phyloP scores from a whole-genome alignment of 2,329 filamentous ascomycete species.

The Exophiala dermatitidis region DNA sequence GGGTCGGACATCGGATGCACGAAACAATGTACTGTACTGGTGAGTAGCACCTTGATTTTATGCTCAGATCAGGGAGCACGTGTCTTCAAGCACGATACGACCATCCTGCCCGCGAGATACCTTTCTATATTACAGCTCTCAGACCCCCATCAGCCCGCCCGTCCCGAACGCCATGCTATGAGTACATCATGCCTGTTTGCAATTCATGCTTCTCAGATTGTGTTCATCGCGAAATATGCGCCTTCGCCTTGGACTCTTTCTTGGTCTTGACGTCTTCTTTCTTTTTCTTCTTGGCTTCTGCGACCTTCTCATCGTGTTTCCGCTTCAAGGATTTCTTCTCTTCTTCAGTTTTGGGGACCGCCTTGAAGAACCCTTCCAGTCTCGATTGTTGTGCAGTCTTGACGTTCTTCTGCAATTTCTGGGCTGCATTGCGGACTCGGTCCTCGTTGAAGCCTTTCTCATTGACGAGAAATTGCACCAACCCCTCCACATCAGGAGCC shows the following conservation, averaged over 20 bases:
- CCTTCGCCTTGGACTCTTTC: slow-evolving; percentile 81
- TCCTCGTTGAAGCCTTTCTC: slow-evolving; percentile 98
- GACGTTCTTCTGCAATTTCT: slow-evolving; percentile 77
- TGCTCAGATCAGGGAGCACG: no score
- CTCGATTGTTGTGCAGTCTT: slow-evolving; percentile 86
- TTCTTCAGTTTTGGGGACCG: slow-evolving; percentile 76
- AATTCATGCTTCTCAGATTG: neutral
- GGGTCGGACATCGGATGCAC: no score
- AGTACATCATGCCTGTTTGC: neutral
- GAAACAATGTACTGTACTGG: no score
- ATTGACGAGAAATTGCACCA: slow-evolving; percentile 80
- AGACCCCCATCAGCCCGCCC: neutral
- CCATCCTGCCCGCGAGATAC: no score
- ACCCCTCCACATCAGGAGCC: slow-evolving; percentile 78
- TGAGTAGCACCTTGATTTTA: no score
- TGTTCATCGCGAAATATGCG: slow-evolving; percentile 53
- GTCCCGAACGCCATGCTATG: slow-evolving; percentile 19
- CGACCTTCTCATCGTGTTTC: slow-evolving; percentile 86
- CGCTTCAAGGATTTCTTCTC: slow-evolving; percentile 81
- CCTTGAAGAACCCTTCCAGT: slow-evolving; percentile 95
- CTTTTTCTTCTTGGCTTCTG: slow-evolving; percentile 88
- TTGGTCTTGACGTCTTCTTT: slow-evolving; percentile 96
- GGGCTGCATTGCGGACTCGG: slow-evolving; percentile 70
- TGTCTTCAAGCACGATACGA: no score
- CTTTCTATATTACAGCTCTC: no score